Evolutionary conservation across 2,329 filamentous ascomycete genomes (phyloP), one percentile per base, ranked within the genome.

Genomic region (Sclerotiophoma versabilis): DNA sequence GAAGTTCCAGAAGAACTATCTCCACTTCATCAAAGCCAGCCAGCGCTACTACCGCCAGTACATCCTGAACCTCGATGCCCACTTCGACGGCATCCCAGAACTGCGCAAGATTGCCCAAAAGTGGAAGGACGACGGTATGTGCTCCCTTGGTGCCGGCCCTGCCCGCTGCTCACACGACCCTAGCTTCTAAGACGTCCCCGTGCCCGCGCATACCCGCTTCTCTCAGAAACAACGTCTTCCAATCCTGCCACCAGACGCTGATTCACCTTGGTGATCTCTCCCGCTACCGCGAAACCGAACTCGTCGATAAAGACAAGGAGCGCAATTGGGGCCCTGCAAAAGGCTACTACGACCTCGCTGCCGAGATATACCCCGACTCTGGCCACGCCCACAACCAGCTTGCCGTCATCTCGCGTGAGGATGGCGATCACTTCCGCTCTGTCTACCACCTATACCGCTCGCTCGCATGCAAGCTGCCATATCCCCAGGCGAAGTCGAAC

Each of bases 361-460:
- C 87, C 60, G 86, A 89, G 45, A 83, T 98, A 47, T 84, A 90
- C 63, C 92, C 93, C 3, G 81, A 85, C 15, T 92, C 90, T 38
- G 93, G 93, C 25, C 85, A 87, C 59, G 90, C 92, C 14, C 90
- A 96, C 69, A 93, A 99, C 68, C 95, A 98, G 74, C 86, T 95
- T 73, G 93, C 91, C 29, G 90, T 98, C 29, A 88, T 98, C 54
- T 88, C 89, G 55, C 83, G 91, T 41, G 87, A 89, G 47, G 86
- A 93, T 65, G 84, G 84, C 53, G 89, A 93, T 63, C 90, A 96
- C 71, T 83, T 98, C 44, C 86, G 92, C 57, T 88, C 92, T 9
- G 88, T 96, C 25, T 98, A 97, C 75, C 87, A 96, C 73, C 85
- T 98, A 33, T 95, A 96, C 71, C 88, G 93, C 59, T 88, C 93